Conservation (phyloP, 352 stramenopile genomes). For the Globisporangium iwayamae region DNA sequence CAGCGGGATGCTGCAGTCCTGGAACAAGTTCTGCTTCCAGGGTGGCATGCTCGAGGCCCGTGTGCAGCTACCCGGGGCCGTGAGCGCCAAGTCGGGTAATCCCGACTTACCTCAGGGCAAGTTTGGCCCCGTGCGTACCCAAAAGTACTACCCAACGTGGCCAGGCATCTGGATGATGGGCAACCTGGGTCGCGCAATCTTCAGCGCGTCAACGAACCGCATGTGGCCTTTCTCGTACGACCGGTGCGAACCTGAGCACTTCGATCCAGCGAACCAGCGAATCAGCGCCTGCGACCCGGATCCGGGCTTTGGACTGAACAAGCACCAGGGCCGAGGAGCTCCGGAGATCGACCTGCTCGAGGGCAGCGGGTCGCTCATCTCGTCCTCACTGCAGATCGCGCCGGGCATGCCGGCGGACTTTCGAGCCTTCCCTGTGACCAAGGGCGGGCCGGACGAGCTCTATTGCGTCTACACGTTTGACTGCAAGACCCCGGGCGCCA, state of each 20-base stretch:
- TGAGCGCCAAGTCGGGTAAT: conserved; percentile 40
- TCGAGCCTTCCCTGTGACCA: conserved; percentile 38
- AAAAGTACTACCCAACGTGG: conserved; percentile 72
- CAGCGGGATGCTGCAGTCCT: conserved; percentile 89
- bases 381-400: conserved; percentile 86
- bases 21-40: conserved; percentile 96
- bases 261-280: conserved; percentile 31
- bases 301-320: conserved; percentile 84
- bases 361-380: conserved; percentile 75
- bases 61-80: conserved; percentile 84
- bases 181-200: conserved; percentile 91
- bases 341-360: conserved; percentile 94
- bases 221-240: conserved; percentile 95
- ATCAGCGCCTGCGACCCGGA: conserved; percentile 78
- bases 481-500: conserved; percentile 46
- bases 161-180: conserved; percentile 93
- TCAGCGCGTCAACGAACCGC: conserved; percentile 85
- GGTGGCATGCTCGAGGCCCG: conserved; percentile 88
- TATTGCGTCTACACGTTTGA: conserved; percentile 37
- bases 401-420: conserved; percentile 63
- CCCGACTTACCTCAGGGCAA: conserved; percentile 31
- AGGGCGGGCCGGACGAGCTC: conserved; percentile 15
- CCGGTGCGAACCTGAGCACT: conserved; percentile 63
- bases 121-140: conserved; percentile 41
- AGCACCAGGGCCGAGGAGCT: conserved; percentile 60